Conservation (phyloP, 2,329 filamentous ascomycete species). For the Fusarium illudens region DNA sequence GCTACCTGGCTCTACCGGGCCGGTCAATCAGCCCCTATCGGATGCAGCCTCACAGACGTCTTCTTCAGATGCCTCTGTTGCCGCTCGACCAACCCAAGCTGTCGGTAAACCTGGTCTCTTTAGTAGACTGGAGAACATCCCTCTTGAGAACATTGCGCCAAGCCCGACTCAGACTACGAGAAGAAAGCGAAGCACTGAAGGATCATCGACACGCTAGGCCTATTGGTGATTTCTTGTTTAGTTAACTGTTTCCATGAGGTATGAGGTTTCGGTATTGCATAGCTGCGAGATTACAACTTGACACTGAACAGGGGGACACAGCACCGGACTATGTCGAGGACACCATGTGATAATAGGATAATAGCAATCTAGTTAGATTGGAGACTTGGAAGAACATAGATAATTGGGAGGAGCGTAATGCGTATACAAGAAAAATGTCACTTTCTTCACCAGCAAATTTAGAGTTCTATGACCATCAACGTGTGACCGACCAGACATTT, state of each 20-base stretch:
- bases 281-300: neutral
- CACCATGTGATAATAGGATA: neutral
- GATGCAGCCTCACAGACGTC: too few species aligned
- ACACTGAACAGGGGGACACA: neutral
- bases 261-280: neutral
- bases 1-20: neutral
- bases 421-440: neutral
- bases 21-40: neutral
- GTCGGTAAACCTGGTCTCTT: neutral
- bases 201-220: neutral
- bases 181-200: neutral
- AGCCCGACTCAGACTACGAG: neutral
- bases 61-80: neutral
- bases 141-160: neutral
- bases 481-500: too few species aligned
- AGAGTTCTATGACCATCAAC: neutral
- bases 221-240: neutral
- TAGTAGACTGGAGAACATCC: neutral
- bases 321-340: neutral
- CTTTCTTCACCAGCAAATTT: neutral
- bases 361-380: neutral
- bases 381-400: neutral
- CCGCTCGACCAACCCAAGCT: neutral
- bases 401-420: neutral
- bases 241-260: neutral